Evolutionary conservation across 2,329 filamentous ascomycete genomes (phyloP).

Genomic region (Cryphonectria japonica): DNA sequence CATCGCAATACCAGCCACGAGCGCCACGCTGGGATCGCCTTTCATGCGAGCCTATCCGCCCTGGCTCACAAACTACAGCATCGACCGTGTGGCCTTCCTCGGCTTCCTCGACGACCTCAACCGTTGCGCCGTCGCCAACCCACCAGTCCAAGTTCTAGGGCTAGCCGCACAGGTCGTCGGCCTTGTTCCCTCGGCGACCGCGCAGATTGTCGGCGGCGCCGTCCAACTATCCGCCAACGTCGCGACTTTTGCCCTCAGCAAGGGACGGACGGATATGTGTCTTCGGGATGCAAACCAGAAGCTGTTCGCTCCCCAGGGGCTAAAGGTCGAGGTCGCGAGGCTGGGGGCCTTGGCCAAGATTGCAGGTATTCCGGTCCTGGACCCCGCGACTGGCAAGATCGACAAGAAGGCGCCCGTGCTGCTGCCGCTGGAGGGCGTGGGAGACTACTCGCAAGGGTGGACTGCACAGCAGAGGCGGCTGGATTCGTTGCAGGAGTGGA

Average conservation of each 20-base stretch:
- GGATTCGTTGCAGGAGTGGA: constrained; percentile 26
- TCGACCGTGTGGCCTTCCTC: constrained; percentile 29
- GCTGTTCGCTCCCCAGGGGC: constrained; percentile 27
- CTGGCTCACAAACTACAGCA: constrained; percentile 23
- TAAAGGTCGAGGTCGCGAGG: constrained; percentile 30
- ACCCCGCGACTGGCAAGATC: constrained; percentile 26
- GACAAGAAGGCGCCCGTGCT: constrained; percentile 27
- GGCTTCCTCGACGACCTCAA: constrained; percentile 32
- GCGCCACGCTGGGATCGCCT: constrained; percentile 29
- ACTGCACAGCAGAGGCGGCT: constrained; percentile 31
- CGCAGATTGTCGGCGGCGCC: constrained; percentile 26
- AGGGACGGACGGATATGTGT: constrained; percentile 30
- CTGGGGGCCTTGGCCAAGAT: constrained; percentile 32
- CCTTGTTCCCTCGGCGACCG: constrained; percentile 31
- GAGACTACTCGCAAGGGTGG: background rate
- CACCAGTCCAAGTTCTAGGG: constrained; percentile 31
- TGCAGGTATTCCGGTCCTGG: constrained; percentile 30
- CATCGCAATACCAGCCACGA: constrained; percentile 32
- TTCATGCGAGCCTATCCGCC: constrained; percentile 32
- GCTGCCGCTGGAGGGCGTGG: constrained; percentile 22
- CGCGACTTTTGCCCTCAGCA: constrained; percentile 27
- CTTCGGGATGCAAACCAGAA: constrained; percentile 28
- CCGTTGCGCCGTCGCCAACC: constrained; percentile 30
- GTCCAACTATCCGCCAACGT: constrained; percentile 14
- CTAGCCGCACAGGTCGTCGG: constrained; percentile 29